Evolutionary conservation across 192 early-diverging fungal species (phyloP), one percentile per base, ranked within the genome.

Genomic region (Thoreauomyces humboldtii): DNA sequence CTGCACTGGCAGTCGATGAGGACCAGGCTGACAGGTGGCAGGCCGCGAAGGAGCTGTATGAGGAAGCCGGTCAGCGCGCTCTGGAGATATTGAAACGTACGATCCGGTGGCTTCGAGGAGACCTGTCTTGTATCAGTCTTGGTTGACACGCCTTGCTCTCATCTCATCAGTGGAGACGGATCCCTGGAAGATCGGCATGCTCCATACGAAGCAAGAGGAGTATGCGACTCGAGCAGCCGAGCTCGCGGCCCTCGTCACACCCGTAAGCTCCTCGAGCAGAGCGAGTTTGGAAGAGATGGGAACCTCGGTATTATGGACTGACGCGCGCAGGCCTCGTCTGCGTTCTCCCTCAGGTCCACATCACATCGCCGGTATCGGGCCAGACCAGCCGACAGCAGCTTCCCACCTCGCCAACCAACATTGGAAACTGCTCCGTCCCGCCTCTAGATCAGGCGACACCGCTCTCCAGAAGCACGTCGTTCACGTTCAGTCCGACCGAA

Each of bases 121-220:
- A 17, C 19, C 3, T 34, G 34, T 34, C 17, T 37, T 4, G 35
- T 4, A 34, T 4, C 21, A 19, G 34, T n/a, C 38, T 34, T 37
- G 2, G 19, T 57, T 36, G 15, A 7, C 47, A 41, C 11, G 9
- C 38, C n/a, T 41, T 9, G 11, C 9, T 41, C n/a, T 41, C 38
- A 41, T 9, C n/a, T 41, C 9, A 24, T 24, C 47, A 61, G 59
- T 47, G 6, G 59, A 61, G 47, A 45, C 24, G 0, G 59, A 61
- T 47, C 32, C 28, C 5, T 24, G 35, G 15, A 63, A 63, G 48
- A 15, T 32, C 12, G 22, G 24, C 17, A 14, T 51, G 11, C 48
- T 63, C 25, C 32, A 12, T 25, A 14, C 22, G 35, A 63, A 63
- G 46, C 35, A 36, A 32, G 31, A 51, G 28, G 61, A 63, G 53